Evolutionary conservation across 164 flowering plant species (phyloP), one percentile per base, ranked within the genome.

Genomic region (Dillenia suffruticosa): DNA sequence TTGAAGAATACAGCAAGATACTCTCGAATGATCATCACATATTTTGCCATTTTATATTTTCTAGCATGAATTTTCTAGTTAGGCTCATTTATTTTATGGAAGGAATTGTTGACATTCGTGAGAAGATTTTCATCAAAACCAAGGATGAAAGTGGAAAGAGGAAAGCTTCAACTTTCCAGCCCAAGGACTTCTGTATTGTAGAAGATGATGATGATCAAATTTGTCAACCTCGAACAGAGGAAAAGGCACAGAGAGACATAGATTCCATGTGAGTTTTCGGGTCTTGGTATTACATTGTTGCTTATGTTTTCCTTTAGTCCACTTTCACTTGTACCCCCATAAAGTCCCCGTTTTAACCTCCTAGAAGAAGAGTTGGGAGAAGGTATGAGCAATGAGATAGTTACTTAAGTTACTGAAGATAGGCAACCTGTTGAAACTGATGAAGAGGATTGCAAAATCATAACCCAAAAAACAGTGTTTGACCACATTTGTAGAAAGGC

Each of bases 331-430:
- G 22, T 9, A 54, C 74, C 56, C 54, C 56, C 58, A 73, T n/a
- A 84, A 92, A 97, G 81, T 96, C 99, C 65, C 83, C 82, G 67
- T 94, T 94, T 78, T 74, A 79, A 45, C 95, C 89, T 62, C 50
- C 91, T 22, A 93, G 89, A 51, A 97, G 87, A 68, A 88, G 82
- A 14, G 45, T 43, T 43, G 12, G 81, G 64, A 16, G 95, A 82
- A 72, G 90, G 90, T 90, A 83, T 44, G 5, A 48, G 4, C 16
- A 45, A 55, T 17, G 24, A 65, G 56, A 26, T 17, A 52, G 44
- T 22, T 54, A 16, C 9, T 51, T 14, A 43, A 49, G 22, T 44
- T 22, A 19, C 53, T 46, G 72, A 52, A 85, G 87, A 58, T 60
- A 71, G 58, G 62, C 51, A 65, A 40, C 63, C 66, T 49, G 46